Percentiles rank a stretch among this genome's conserved stretches.
Conservation (phyloP, 345 rosid genomes). For the Linum tenue region DNA sequence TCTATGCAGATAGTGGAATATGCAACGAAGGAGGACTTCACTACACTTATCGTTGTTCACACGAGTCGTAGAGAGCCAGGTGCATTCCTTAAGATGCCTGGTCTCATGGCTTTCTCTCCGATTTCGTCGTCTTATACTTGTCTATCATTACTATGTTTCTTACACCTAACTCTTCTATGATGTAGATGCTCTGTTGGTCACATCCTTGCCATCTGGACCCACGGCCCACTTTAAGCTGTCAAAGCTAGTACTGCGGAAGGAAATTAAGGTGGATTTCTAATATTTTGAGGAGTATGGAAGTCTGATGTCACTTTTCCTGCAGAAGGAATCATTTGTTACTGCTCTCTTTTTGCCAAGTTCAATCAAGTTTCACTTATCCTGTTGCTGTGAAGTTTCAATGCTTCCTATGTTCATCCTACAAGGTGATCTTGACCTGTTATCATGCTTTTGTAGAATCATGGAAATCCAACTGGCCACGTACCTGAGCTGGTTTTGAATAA, state of each 20-base stretch:
- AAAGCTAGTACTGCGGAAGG: conserved; percentile 70
- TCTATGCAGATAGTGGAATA: conserved; percentile 67
- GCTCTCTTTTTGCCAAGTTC: background rate
- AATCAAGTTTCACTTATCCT: background rate
- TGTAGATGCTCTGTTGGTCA: conserved; percentile 71
- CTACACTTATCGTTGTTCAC: conserved; percentile 75
- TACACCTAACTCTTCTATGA: background rate
- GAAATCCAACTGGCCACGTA: conserved; percentile 82
- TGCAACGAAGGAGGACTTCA: conserved; percentile 69
- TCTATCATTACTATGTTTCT: background rate
- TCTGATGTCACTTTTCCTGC: background rate
- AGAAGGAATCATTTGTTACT: background rate
- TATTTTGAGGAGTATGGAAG: background rate
- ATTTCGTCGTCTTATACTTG: background rate
- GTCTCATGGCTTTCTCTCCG: background rate
- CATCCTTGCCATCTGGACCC: conserved; percentile 86
- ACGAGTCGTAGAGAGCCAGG: conserved; percentile 90
- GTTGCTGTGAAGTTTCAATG: background rate
- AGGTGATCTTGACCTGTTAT: background rate
- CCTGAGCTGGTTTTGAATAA: conserved; percentile 82
- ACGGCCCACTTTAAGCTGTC: conserved; percentile 95
- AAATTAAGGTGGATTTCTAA: conserved; percentile 55
- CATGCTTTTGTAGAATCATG: conserved; percentile 52
- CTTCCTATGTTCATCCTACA: background rate
- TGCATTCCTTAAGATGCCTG: background rate